Evolutionary conservation across 2,329 filamentous ascomycete species (phyloP).

Genomic region (Trichoderma gracile): DNA sequence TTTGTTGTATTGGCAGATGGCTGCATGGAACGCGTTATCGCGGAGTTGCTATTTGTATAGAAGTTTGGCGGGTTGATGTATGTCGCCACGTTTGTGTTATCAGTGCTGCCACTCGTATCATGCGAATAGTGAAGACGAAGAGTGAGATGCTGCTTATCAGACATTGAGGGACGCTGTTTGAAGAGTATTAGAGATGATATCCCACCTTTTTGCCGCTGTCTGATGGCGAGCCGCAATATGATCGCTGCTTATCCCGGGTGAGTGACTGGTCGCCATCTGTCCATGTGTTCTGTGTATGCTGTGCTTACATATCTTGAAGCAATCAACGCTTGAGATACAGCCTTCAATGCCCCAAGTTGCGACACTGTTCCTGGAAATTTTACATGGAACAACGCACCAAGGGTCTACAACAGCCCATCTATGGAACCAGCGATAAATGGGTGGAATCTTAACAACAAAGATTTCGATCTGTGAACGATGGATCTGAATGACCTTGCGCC

Average conservation of each 20-base stretch:
- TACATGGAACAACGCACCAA: too few species aligned
- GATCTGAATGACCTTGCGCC: too few species aligned
- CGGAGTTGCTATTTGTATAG: background rate
- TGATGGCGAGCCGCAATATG: background rate
- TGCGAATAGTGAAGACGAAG: background rate
- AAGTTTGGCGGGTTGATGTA: background rate
- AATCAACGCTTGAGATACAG: too few species aligned
- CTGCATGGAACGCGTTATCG: constrained; percentile 17
- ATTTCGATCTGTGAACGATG: too few species aligned
- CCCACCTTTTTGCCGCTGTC: background rate
- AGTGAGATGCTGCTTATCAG: background rate
- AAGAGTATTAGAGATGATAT: background rate
- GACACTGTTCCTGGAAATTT: too few species aligned
- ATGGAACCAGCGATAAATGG: too few species aligned
- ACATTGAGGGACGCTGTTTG: background rate
- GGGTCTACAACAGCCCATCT: too few species aligned
- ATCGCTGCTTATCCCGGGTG: background rate
- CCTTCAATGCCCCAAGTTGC: too few species aligned
- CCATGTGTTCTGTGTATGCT: too few species aligned
- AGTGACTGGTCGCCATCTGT: too few species aligned
- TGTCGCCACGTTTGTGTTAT: background rate
- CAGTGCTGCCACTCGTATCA: background rate
- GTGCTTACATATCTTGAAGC: too few species aligned
- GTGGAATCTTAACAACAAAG: too few species aligned
- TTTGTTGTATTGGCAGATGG: constrained; percentile 7